A percentile compares a stretch with the other conserved stretches of the same genome.
Conservation (phyloP, 345 rosid genomes). For the Aquilaria malaccensis region DNA sequence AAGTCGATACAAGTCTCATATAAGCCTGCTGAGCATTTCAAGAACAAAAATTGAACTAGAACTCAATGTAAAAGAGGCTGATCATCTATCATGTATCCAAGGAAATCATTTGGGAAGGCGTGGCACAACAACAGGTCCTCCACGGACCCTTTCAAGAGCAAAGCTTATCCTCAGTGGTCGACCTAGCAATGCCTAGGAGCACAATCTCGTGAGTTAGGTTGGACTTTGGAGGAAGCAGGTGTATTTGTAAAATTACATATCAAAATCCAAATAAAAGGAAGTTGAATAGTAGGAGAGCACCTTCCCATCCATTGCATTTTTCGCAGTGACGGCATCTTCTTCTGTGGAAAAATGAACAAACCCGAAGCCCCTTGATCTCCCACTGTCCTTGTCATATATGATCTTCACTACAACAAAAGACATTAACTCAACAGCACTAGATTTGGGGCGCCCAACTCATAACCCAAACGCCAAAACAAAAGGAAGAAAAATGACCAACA, state of each 20-base stretch:
- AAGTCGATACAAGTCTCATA: no score
- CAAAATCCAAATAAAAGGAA: no score
- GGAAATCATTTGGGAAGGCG: constrained; percentile 25
- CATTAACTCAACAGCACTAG: background rate
- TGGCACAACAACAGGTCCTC: constrained; percentile 73
- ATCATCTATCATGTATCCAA: no score
- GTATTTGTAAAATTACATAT: no score
- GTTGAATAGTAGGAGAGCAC: constrained; percentile 18
- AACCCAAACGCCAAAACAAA: background rate
- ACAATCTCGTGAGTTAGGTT: background rate
- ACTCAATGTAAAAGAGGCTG: no score
- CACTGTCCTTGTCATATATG: constrained; percentile 62
- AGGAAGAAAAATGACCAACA: background rate
- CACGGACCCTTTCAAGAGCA: constrained; percentile 74
- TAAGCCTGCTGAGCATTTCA: no score
- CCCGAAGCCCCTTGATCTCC: constrained; percentile 90
- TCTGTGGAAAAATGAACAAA: constrained; percentile 64
- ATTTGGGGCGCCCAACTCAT: background rate
- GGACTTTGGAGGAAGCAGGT: no score
- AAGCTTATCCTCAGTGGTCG: constrained; percentile 68
- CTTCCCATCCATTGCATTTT: constrained; percentile 95
- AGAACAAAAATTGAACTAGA: no score
- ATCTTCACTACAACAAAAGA: constrained; percentile 48
- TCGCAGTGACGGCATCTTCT: constrained; percentile 54
- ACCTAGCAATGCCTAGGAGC: constrained; percentile 67